phyloP scores from a whole-genome alignment of 345 rosid genomes.

The Euphorbia peplus region DNA sequence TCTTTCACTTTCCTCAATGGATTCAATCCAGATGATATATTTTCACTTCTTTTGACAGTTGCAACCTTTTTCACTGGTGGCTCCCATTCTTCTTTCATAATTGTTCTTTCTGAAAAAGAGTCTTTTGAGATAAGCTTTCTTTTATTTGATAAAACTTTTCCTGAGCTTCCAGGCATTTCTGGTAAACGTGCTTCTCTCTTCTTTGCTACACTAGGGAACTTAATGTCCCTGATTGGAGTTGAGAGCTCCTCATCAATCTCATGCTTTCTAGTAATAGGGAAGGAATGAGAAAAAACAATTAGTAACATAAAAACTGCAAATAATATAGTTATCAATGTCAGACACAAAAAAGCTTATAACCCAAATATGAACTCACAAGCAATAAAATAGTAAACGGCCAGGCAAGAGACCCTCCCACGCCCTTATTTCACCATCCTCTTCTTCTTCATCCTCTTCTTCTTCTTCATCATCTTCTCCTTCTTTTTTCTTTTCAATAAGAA shows the following conservation, averaged over 20 bases:
- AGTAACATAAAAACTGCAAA: slow-evolving; percentile 12
- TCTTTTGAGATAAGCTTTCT: slow-evolving; percentile 29
- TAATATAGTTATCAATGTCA: slow-evolving; percentile 2
- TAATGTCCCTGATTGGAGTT: slow-evolving; percentile 72
- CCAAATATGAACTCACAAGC: slow-evolving; percentile 53
- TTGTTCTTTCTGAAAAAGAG: slow-evolving; percentile 23
- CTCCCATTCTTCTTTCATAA: slow-evolving; percentile 25
- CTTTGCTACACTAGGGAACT: slow-evolving; percentile 53
- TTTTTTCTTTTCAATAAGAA: slow-evolving; percentile 48
- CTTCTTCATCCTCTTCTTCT: slow-evolving; percentile 47
- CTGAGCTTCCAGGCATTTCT: slow-evolving; percentile 35
- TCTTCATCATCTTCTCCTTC: slow-evolving; percentile 46
- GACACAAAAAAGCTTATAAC: background rate
- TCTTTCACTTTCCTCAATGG: slow-evolving; percentile 37
- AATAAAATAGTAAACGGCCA: slow-evolving; percentile 75
- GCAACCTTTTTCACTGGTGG: slow-evolving; percentile 28
- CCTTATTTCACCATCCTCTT: slow-evolving; percentile 51
- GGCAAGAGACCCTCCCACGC: slow-evolving; percentile 81
- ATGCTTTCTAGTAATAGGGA: slow-evolving; percentile 55
- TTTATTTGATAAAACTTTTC: slow-evolving; percentile 31
- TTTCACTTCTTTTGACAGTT: slow-evolving; percentile 36
- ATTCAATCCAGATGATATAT: slow-evolving; percentile 30
- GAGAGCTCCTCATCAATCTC: slow-evolving; percentile 54
- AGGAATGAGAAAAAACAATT: slow-evolving; percentile 4
- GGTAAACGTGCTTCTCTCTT: slow-evolving; percentile 33